phyloP scores from a whole-genome alignment of 2,329 filamentous ascomycete species.

The Talaromyces pinophilus region DNA sequence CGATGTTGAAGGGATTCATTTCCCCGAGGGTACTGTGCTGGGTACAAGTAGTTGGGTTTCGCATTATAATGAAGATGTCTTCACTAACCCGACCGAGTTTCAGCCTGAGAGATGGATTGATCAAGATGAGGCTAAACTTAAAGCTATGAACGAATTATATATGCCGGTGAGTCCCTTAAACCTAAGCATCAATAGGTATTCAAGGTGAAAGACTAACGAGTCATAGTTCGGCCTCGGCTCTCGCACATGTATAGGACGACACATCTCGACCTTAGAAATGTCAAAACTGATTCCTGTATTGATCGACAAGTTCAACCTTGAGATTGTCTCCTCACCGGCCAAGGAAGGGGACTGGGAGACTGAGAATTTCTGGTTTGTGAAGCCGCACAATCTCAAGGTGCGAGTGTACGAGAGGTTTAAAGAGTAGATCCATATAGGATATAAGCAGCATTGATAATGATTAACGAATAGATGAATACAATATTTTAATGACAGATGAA shows the following conservation, averaged over 20 bases:
- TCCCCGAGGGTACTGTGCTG: constrained; percentile 41
- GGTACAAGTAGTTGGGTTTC: constrained; percentile 36
- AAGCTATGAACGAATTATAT: constrained; percentile 20
- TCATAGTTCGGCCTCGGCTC: constrained; percentile 29
- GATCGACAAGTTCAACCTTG: constrained; percentile 26
- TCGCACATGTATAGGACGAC: constrained; percentile 31
- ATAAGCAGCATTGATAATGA: neutral
- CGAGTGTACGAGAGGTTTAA: neutral
- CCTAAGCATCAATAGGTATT: too few relatives aligned
- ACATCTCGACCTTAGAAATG: constrained; percentile 33
- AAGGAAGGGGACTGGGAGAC: constrained; percentile 9
- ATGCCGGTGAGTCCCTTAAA: constrained; percentile 21
- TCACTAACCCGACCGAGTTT: constrained; percentile 31
- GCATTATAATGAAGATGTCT: constrained; percentile 26
- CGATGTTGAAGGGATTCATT: constrained; percentile 22
- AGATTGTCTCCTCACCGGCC: neutral
- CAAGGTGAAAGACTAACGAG: neutral
- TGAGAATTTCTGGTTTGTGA: constrained; percentile 15
- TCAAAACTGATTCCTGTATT: constrained; percentile 30
- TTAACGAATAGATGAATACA: neutral
- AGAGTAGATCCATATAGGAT: neutral
- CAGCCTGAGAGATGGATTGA: constrained; percentile 35
- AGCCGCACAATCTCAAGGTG: neutral
- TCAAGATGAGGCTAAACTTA: constrained; percentile 28
- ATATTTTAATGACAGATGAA: neutral